These are phyloP conservation scores for Symbiodinium pilosum DNA, from an alignment of 73 alveolate genomes.

Conservation along the genomic window DNA sequence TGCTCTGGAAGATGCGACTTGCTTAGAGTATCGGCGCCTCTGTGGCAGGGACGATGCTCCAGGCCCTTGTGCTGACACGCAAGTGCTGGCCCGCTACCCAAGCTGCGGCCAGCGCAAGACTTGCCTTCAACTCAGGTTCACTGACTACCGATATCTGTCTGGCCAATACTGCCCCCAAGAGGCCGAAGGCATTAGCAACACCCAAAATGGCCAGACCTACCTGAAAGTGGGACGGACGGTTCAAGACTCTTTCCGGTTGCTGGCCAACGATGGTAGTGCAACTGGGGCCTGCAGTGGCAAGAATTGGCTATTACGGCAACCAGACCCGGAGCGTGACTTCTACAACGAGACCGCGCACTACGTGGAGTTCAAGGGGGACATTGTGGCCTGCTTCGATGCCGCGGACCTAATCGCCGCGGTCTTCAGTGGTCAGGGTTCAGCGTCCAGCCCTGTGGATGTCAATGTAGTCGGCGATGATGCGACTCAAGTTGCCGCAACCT, in stretches of 20 bases:
- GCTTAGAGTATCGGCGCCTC: not conserved
- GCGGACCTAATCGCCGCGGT: too few relatives aligned
- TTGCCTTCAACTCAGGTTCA: not conserved
- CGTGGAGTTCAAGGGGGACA: not conserved
- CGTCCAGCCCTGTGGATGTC: too few relatives aligned
- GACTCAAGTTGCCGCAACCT: too few relatives aligned
- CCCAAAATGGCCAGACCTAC: not conserved
- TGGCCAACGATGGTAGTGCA: not conserved
- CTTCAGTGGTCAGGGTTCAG: too few relatives aligned
- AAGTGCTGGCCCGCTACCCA: not conserved
- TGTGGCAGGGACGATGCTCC: not conserved
- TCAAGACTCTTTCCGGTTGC: constrained; percentile 1
- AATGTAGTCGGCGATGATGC: too few relatives aligned
- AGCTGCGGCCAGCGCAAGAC: not conserved
- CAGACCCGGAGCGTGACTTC: not conserved
- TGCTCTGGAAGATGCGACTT: not conserved
- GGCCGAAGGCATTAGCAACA: not conserved
- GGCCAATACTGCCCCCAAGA: constrained; percentile 29
- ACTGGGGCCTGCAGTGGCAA: not conserved
- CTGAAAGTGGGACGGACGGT: constrained; percentile 32
- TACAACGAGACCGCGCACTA: not conserved
- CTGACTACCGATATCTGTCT: not conserved
- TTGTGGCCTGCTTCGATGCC: not conserved
- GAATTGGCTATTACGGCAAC: not conserved
- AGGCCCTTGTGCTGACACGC: not conserved